Evolutionary conservation across 2,329 filamentous ascomycete species (phyloP).

Genomic region (Daldinia eschscholtzii): DNA sequence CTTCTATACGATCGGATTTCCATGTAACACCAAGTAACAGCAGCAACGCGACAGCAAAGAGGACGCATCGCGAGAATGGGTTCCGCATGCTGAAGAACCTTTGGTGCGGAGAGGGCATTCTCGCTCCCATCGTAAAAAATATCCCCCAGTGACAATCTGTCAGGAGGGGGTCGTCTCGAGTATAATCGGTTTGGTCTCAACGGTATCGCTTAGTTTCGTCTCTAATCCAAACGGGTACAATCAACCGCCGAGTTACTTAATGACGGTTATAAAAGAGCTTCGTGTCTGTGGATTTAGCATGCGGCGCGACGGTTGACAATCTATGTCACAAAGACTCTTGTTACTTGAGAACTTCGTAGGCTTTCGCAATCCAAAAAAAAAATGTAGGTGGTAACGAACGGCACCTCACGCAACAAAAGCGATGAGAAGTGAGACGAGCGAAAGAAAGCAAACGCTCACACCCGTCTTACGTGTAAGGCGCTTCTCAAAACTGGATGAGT

Average conservation of each 20-base stretch:
- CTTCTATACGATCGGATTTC: conserved; percentile 57
- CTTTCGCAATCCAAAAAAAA: conserved; percentile 28
- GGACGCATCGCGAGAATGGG: conserved; percentile 60
- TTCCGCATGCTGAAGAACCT: conserved; percentile 64
- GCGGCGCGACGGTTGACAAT: conserved; percentile 39
- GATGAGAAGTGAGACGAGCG: conserved; percentile 32
- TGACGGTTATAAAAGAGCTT: conserved; percentile 41
- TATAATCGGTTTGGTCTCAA: conserved; percentile 27
- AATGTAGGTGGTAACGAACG: conserved; percentile 42
- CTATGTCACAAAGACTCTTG: conserved; percentile 35
- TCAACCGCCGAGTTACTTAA: conserved; percentile 34
- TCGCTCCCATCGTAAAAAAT: conserved; percentile 55
- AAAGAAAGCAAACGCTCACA: conserved; percentile 35
- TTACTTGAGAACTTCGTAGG: conserved; percentile 24
- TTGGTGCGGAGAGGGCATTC: conserved; percentile 56
- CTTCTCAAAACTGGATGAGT: conserved; percentile 24
- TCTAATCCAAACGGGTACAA: conserved; percentile 26
- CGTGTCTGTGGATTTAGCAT: conserved; percentile 41
- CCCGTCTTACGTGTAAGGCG: conserved; percentile 36
- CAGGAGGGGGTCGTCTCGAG: conserved; percentile 39
- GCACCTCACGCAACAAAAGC: conserved; percentile 40
- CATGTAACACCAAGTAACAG: conserved; percentile 59
- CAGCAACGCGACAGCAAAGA: conserved; percentile 60
- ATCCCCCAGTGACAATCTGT: conserved; percentile 39
- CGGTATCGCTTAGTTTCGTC: conserved; percentile 14